Evolutionary conservation across 2,329 filamentous ascomycete genomes (phyloP).

Genomic region (Pseudogymnoascus sp.): DNA sequence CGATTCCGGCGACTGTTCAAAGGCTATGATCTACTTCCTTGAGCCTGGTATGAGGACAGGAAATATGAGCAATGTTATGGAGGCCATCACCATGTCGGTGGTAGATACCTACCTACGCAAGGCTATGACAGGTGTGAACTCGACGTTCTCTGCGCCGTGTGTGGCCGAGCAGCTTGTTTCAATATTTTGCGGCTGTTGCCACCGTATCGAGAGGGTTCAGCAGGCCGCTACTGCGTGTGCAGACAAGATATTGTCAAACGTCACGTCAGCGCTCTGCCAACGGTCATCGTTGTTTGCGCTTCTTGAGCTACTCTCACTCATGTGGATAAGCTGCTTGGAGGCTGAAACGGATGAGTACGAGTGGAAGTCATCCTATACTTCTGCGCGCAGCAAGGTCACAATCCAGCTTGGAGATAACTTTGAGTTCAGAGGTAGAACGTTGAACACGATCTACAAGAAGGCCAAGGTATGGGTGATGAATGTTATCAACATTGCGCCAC

Average conservation of each 20-base stretch:
- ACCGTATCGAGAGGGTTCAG: slow-evolving; percentile 86
- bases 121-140: slow-evolving; percentile 61
- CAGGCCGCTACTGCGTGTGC: slow-evolving; percentile 76
- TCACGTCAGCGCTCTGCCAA: slow-evolving; percentile 86
- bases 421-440: slow-evolving; percentile 66
- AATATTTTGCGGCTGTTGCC: slow-evolving; percentile 84
- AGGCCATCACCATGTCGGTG: slow-evolving; percentile 55
- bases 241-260: slow-evolving; percentile 73
- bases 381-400: slow-evolving; percentile 65
- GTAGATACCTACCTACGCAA: slow-evolving; percentile 73
- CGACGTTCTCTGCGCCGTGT: slow-evolving; percentile 81
- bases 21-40: slow-evolving; percentile 85
- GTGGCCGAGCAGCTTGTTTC: slow-evolving; percentile 79
- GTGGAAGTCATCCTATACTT: slow-evolving; percentile 74
- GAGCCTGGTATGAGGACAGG: slow-evolving; percentile 71
- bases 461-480: slow-evolving; percentile 73
- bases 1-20: slow-evolving; percentile 80
- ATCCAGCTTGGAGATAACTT: slow-evolving; percentile 95
- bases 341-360: slow-evolving; percentile 91
- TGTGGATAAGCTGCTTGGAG: slow-evolving; percentile 93
- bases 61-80: slow-evolving; percentile 57
- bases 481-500: slow-evolving; percentile 74
- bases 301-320: slow-evolving; percentile 80
- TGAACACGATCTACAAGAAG: slow-evolving; percentile 67
- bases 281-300: slow-evolving; percentile 85